These are phyloP conservation scores for Microsporum audouinii DNA, from an alignment of 2,329 filamentous ascomycete genomes.

Conservation along the genomic window DNA sequence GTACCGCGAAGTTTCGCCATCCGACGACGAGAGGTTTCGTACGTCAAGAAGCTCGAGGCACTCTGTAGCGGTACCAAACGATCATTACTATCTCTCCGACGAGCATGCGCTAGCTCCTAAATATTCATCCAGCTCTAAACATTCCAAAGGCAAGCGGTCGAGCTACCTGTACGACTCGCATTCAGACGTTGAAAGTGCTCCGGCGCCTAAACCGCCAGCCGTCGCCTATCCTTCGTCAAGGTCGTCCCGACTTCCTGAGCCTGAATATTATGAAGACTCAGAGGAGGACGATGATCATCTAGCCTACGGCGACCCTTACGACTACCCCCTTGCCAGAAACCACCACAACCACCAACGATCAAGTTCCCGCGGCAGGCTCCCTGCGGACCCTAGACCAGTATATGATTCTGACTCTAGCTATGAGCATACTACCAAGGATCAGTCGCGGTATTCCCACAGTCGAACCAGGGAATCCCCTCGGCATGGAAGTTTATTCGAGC, in stretches of 20 bases:
- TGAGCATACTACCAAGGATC: conserved; percentile 1
- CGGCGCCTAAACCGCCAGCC: neutral
- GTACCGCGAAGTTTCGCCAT: conserved; percentile 19
- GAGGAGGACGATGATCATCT: neutral
- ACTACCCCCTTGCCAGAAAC: neutral
- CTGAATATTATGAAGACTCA: neutral
- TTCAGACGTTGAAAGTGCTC: neutral
- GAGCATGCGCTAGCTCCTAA: neutral
- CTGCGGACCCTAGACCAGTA: neutral
- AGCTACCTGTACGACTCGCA: neutral
- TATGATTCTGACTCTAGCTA: conserved; percentile 17
- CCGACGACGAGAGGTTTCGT: conserved; percentile 18
- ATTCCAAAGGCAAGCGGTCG: neutral
- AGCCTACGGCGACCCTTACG: conserved; percentile 2
- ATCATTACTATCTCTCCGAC: neutral
- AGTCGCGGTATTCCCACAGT: conserved; percentile 5
- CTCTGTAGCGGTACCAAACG: neutral
- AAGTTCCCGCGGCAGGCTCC: conserved; percentile 5
- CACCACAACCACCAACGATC: neutral
- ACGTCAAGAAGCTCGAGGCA: conserved; percentile 16
- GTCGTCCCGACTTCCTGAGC: neutral
- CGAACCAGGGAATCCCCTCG: conserved; percentile 9
- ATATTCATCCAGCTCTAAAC: neutral
- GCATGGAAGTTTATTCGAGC: neutral
- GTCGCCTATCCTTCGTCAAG: neutral